Evolutionary conservation across 2,329 filamentous ascomycete genomes (phyloP).

Genomic region (Sclerotinia nivalis): DNA sequence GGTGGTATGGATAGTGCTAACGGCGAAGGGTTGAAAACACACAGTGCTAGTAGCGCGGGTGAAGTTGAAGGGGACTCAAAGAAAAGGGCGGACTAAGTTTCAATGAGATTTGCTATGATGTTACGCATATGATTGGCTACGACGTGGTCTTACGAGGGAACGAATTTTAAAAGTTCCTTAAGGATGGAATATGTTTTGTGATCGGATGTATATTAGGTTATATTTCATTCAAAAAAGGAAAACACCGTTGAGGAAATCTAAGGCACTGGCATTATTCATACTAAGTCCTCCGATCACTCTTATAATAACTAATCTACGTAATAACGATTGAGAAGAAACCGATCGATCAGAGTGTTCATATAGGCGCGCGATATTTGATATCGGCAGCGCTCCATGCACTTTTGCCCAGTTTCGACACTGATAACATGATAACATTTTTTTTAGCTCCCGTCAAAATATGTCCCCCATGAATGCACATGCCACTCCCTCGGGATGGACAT

Average conservation of each 20-base stretch:
- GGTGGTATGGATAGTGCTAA: conserved; percentile 32
- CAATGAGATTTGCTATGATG: conserved; percentile 33
- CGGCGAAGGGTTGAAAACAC: conserved; percentile 41
- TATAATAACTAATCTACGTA: neutral
- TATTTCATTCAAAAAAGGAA: neutral
- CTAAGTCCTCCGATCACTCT: neutral
- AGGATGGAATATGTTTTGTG: neutral
- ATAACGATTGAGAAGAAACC: neutral
- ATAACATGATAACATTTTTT: neutral
- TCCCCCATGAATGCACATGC: neutral
- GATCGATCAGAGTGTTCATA: neutral
- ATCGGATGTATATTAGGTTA: conserved; percentile 14
- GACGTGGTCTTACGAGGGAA: conserved; percentile 1
- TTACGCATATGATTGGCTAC: conserved; percentile 19
- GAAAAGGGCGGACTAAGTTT: conserved; percentile 40
- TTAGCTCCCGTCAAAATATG: neutral
- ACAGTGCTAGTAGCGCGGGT: conserved; percentile 41
- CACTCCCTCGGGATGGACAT: neutral
- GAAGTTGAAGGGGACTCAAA: conserved; percentile 39
- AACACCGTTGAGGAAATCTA: neutral
- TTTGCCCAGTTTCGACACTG: neutral
- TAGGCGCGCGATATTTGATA: too few relatives aligned
- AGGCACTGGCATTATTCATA: neutral
- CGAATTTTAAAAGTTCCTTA: neutral
- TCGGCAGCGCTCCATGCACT: neutral